These are phyloP conservation scores for Santalum album DNA, from an alignment of 164 flowering plant genomes.

Conservation along the genomic window DNA sequence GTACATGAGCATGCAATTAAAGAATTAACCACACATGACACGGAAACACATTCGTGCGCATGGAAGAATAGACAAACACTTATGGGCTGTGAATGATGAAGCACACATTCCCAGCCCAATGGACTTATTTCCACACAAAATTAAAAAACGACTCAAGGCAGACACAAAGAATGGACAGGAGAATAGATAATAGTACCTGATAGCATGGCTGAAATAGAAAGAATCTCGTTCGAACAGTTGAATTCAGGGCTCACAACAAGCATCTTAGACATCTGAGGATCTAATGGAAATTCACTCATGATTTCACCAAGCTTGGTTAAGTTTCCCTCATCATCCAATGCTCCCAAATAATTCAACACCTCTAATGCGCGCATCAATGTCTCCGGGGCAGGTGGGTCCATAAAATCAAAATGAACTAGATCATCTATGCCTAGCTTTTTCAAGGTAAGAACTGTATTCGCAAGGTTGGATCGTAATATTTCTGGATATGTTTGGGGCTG, in stretches of 20 bases:
- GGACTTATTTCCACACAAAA: not conserved
- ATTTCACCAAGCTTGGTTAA: constrained; percentile 81
- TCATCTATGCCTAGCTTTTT: constrained; percentile 93
- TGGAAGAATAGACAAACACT: constrained; percentile 5
- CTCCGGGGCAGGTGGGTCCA: constrained; percentile 99
- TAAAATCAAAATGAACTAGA: constrained; percentile 93
- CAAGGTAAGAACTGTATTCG: constrained; percentile 83
- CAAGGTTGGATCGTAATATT: constrained; percentile 81
- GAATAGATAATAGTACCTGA: constrained; percentile 46
- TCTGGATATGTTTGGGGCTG: constrained; percentile 94
- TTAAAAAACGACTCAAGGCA: constrained; percentile 9
- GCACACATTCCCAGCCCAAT: constrained; percentile 1
- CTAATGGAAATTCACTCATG: constrained; percentile 94
- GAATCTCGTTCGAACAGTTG: constrained; percentile 92
- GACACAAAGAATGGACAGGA: not conserved
- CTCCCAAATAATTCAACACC: constrained; percentile 87
- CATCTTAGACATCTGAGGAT: constrained; percentile 98
- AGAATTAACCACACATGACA: not conserved
- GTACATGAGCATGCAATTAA: constrained; percentile 9
- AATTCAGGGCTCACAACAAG: constrained; percentile 85
- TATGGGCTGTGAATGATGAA: constrained; percentile 5
- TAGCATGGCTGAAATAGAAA: constrained; percentile 88
- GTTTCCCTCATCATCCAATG: constrained; percentile 92
- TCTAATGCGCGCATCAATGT: constrained; percentile 90
- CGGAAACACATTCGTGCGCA: constrained; percentile 1